These are phyloP conservation scores for Fraxinus nigra DNA, from an alignment of 305 asterid species.

Conservation along the genomic window DNA sequence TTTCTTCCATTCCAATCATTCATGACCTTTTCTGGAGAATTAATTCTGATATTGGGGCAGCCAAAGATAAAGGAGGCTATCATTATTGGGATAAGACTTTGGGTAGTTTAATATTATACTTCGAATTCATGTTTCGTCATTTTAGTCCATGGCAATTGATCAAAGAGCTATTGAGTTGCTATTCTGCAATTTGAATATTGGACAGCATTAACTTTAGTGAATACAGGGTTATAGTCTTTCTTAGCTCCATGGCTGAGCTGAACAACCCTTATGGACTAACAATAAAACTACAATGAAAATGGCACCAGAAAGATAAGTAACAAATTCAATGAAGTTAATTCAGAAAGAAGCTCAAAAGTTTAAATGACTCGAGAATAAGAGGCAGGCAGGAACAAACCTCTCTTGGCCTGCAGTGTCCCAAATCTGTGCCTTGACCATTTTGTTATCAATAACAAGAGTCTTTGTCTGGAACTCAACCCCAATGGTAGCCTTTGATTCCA, in stretches of 20 bases:
- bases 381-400: not conserved
- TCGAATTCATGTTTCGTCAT: not conserved
- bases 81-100: not conserved
- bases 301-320: not conserved
- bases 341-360: not conserved
- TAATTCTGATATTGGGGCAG: not conserved
- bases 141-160: not conserved
- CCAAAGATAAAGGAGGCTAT: not conserved
- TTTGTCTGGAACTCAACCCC: constrained; percentile 34
- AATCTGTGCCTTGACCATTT: constrained; percentile 11
- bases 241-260: not conserved
- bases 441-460: constrained; percentile 20
- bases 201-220: not conserved
- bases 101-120: not conserved
- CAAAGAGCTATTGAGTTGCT: not conserved
- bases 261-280: not conserved
- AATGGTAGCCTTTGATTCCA: constrained; percentile 29
- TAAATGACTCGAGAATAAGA: not conserved
- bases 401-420: not conserved
- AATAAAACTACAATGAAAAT: not conserved
- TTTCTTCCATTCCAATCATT: not conserved
- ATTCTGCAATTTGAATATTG: not conserved
- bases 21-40: not conserved
- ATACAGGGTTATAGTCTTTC: not conserved
- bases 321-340: not conserved